Base-by-base conservation (phyloP, 805 yeast genomes). In the Yamadazyma laniorum region DNA sequence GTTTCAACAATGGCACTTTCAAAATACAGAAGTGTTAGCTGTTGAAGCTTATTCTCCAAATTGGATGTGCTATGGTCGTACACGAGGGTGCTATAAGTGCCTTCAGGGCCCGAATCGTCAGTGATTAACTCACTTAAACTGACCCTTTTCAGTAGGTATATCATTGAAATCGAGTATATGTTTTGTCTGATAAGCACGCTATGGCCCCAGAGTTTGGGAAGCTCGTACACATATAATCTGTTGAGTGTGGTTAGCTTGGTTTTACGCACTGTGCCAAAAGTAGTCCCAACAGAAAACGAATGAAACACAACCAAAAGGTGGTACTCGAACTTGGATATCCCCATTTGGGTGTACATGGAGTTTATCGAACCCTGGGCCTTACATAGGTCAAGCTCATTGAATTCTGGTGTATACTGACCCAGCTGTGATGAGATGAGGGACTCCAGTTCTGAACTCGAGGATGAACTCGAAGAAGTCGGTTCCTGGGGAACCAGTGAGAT, bases 221-320 rank as follows among this genome's bases (percentile, higher is more conserved):
- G 9, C 23, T 21, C 23, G 23, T 21, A 7, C 23, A 21, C 9
- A 6, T 9, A 21, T 6, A 21, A 9, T 9, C 9, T 21, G 23
- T 21, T 9, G 23, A 21, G 23, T 7, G 23, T 6, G 6, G 23
- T 7, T 9, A 9, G 23, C 22, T 12, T 38, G 30, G 15, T 11
- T 3, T 18, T 30, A 21, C 8, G 38, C 5, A 16, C 30, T 19
- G 11, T 11, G 1, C 14, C 28, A 25, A 9, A 35, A 17, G n/a
- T 41, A 41, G n/a, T 36, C 6, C 15, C 7, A 6, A 44, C 32
- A 19, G 27, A 38, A 29, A 18, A 34, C 13, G 35, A 35, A 17
- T 29, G 19, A 25, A 41, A 44, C 31, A 39, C 38, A 23, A 36
- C 41, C 19, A 44, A 17, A 6, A 44, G 27, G 16, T 33, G 25